These are phyloP conservation scores for Metschnikowia chrysomelidarum DNA, from an alignment of 805 yeast genomes.

Conservation along the genomic window DNA sequence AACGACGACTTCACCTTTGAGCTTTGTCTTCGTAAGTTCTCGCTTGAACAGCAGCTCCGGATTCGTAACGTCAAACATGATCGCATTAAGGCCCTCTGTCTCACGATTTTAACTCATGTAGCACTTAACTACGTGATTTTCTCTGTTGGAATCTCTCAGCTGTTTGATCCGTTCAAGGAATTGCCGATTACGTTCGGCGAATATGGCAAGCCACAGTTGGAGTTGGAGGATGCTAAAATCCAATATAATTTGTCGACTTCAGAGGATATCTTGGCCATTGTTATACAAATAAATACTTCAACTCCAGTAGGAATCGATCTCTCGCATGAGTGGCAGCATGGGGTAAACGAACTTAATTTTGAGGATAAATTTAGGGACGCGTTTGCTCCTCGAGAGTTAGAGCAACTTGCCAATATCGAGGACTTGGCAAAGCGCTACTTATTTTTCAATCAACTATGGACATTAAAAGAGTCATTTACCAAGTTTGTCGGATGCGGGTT, in stretches of 20 bases:
- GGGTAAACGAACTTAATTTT: constrained; percentile 25
- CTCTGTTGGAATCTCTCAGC: constrained; percentile 9
- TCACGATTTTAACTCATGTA: constrained; percentile 44
- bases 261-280: constrained; percentile 46
- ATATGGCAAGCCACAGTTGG: constrained; percentile 56
- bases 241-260: constrained; percentile 64
- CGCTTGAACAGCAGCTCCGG: constrained; percentile 39
- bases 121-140: constrained; percentile 36
- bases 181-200: constrained; percentile 31
- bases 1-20: constrained; percentile 47
- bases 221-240: constrained; percentile 21
- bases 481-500: constrained; percentile 64
- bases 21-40: constrained; percentile 43
- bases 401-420: constrained; percentile 23
- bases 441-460: constrained; percentile 65
- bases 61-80: constrained; percentile 40
- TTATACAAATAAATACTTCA: constrained; percentile 27
- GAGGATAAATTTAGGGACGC: constrained; percentile 42
- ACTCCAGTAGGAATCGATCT: constrained; percentile 37
- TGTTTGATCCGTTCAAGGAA: constrained; percentile 19
- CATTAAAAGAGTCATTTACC: constrained; percentile 73
- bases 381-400: constrained; percentile 36
- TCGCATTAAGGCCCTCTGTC: constrained; percentile 38
- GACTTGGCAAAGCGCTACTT: constrained; percentile 21
- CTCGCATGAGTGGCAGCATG: constrained; percentile 33